A percentile compares a stretch with the other conserved stretches of the same genome.
Conservation (phyloP, 768 basidiomycete genomes). For the Auriculariales sp. region DNA sequence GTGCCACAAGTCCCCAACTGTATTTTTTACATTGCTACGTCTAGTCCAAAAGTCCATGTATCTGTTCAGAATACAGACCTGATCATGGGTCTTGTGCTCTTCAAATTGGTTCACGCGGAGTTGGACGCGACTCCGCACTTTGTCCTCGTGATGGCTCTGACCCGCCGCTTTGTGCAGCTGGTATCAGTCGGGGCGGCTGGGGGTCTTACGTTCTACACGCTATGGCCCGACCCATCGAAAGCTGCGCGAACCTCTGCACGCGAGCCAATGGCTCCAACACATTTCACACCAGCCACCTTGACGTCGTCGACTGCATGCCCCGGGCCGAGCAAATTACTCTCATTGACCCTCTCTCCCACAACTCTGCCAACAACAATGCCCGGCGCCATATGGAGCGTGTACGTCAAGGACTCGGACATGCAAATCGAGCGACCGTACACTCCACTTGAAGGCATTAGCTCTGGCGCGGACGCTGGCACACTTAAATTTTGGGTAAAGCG, state of each 20-base stretch:
- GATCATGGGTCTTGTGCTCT: too few species aligned
- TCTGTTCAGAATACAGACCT: too few species aligned
- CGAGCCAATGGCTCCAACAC: slow-evolving; percentile 15
- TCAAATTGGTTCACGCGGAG: too few species aligned
- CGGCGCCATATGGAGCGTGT: slow-evolving; percentile 56
- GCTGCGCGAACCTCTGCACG: slow-evolving; percentile 8
- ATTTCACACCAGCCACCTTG: slow-evolving; percentile 45
- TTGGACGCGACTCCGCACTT: too few species aligned
- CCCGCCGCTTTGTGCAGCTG: too few species aligned
- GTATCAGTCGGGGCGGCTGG: background rate
- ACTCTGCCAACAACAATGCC: slow-evolving; percentile 19
- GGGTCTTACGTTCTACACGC: background rate
- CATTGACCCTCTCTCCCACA: slow-evolving; percentile 27
- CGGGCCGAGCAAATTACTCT: slow-evolving; percentile 37
- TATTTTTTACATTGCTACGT: too few species aligned
- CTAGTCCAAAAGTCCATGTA: too few species aligned
- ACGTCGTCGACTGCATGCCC: slow-evolving; percentile 14
- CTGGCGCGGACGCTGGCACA: slow-evolving; percentile 30
- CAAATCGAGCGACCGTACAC: slow-evolving; percentile 82
- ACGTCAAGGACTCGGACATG: slow-evolving; percentile 75
- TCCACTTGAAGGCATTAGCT: slow-evolving; percentile 58
- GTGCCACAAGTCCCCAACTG: too few species aligned
- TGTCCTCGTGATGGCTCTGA: too few species aligned
- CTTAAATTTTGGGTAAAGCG: slow-evolving; percentile 74
- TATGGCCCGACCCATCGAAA: slow-evolving; percentile 7